Percentiles rank a stretch among this genome's conserved stretches.
Conservation (phyloP, 139 green algal genomes). For the Chloropicon primus region DNA sequence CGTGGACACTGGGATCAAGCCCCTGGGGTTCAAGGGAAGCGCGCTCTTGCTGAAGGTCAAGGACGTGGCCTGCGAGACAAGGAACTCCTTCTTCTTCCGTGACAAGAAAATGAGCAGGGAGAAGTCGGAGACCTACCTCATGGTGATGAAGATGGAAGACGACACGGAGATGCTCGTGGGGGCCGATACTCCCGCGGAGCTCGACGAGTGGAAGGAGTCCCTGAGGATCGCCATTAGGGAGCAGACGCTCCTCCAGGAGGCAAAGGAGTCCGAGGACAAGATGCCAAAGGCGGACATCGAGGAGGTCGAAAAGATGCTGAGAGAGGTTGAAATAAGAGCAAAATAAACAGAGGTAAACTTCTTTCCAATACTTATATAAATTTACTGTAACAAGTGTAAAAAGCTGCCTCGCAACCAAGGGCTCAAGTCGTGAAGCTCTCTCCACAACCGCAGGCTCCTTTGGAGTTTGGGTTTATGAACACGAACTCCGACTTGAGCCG, state of each 20-base stretch:
- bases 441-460: constrained; percentile 84
- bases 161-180: neutral
- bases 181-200: neutral
- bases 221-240: neutral
- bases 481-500: constrained; percentile 80
- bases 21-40: neutral
- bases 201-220: neutral
- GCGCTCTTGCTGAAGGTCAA: neutral
- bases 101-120: neutral
- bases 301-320: neutral
- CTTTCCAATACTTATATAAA: neutral
- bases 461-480: constrained; percentile 89
- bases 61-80: neutral
- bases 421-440: constrained; percentile 31
- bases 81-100: neutral
- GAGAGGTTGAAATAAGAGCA: neutral
- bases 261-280: neutral
- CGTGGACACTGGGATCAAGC: neutral
- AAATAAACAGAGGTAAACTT: neutral
- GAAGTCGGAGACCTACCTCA: neutral
- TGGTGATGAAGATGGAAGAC: neutral
- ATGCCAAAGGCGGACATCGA: neutral
- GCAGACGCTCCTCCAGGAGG: neutral
- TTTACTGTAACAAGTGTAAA: too few species aligned
- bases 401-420: too few species aligned